Percentiles rank a stretch among this genome's conserved stretches.
These are phyloP conservation scores for Diplocarpon mali DNA, from an alignment of 2,329 filamentous ascomycete species.

Conservation along the genomic window DNA sequence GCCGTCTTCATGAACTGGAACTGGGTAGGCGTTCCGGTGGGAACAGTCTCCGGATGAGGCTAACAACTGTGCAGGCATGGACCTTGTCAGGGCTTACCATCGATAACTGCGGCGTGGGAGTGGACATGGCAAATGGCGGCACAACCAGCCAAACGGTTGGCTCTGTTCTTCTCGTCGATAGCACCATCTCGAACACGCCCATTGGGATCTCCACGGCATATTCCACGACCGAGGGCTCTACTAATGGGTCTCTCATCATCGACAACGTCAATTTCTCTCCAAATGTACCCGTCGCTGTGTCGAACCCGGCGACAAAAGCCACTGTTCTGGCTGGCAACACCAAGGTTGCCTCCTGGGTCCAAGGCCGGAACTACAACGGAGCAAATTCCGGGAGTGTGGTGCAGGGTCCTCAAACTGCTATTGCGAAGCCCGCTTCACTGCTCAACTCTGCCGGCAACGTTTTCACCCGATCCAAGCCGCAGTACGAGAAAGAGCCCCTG, in stretches of 20 bases:
- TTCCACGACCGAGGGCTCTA: constrained; percentile 45
- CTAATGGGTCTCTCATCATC: constrained; percentile 72
- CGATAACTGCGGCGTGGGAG: constrained; percentile 61
- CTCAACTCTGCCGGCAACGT: constrained; percentile 54
- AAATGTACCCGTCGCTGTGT: constrained; percentile 56
- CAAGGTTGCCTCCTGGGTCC: constrained; percentile 61
- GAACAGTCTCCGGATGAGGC: not conserved
- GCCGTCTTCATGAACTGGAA: constrained; percentile 88
- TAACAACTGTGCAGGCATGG: constrained; percentile 39
- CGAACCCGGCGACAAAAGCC: constrained; percentile 41
- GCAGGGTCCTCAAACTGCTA: constrained; percentile 45
- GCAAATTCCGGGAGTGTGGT: constrained; percentile 37
- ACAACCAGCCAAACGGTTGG: constrained; percentile 63
- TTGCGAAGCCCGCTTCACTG: constrained; percentile 56
- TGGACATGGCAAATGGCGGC: constrained; percentile 64
- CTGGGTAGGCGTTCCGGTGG: constrained; percentile 38
- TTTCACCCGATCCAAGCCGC: constrained; percentile 78
- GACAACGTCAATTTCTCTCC: constrained; percentile 78
- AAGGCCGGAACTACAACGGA: constrained; percentile 61
- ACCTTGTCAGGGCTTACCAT: constrained; percentile 66
- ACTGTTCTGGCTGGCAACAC: constrained; percentile 59
- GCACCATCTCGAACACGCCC: constrained; percentile 62
- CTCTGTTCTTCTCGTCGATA: constrained; percentile 75
- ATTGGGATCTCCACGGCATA: constrained; percentile 72
- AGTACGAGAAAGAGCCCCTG: constrained; percentile 62